These are phyloP conservation scores for Colletotrichum higginsianum DNA, from an alignment of 2,329 filamentous ascomycete species.

Conservation along the genomic window DNA sequence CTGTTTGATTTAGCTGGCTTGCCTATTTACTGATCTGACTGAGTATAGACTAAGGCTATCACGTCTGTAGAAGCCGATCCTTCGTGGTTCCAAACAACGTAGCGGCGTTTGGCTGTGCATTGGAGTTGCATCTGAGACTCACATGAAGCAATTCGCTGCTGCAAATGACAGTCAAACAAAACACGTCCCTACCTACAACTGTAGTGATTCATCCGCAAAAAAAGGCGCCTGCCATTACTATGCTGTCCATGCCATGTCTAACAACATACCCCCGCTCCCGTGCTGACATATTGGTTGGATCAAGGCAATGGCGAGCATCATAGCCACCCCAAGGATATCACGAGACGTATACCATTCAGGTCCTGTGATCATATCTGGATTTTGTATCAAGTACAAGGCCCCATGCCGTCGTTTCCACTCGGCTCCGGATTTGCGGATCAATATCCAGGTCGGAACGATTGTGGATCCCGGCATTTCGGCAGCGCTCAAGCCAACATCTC, in stretches of 20 bases:
- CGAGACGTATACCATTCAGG: not conserved
- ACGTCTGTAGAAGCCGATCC: too few relatives aligned
- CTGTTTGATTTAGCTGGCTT: not conserved
- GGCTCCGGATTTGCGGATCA: constrained; percentile 37
- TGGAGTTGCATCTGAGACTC: too few relatives aligned
- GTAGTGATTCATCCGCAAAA: not conserved
- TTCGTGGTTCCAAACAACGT: not conserved
- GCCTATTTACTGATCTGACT: not conserved
- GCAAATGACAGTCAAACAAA: not conserved
- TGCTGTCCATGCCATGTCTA: not conserved
- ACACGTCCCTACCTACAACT: not conserved
- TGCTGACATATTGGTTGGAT: not conserved
- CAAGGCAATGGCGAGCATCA: not conserved
- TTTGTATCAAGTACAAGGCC: constrained; percentile 29
- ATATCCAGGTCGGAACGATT: constrained; percentile 27
- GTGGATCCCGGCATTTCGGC: constrained; percentile 38
- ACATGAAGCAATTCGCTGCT: too few relatives aligned
- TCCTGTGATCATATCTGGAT: constrained; percentile 22
- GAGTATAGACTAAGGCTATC: not conserved
- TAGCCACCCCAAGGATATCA: not conserved
- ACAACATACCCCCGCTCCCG: not conserved
- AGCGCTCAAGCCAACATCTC: constrained; percentile 40
- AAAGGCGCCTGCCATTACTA: not conserved
- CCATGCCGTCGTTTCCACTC: constrained; percentile 31
- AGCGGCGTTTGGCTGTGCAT: not conserved